Base-by-base conservation (phyloP, 2,329 filamentous ascomycete species). In the Chrysosporium keratinophilum region DNA sequence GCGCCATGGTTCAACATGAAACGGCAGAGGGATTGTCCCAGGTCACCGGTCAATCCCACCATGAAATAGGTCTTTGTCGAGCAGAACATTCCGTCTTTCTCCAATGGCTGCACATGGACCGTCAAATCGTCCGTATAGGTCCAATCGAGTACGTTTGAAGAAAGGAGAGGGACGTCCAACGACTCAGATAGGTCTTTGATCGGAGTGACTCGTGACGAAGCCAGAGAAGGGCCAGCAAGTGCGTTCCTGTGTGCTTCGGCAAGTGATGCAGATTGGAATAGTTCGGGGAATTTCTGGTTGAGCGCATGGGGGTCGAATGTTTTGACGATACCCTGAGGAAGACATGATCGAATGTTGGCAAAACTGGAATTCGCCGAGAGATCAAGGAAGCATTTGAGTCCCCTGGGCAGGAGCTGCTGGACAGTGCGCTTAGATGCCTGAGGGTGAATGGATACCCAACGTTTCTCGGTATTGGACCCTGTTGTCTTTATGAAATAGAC, bases 1-100 rank as follows among this genome's bases (percentile, higher is more conserved):
- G 64, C 66, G 4, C 67, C 67, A 47, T 59, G 54, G 2, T 41
- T 28, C 9, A 64, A 55, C 67, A 69, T 68, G 62, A 62, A 69
- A 14, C 59, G 47, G 44, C 56, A 59, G 20, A 68, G 35, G 2
- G 65, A 67, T 19, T 59, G 60, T 20, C 67, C 67, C 15, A 69
- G 52, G 7, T 61, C 57, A 17, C 67, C 65, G 33, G 59, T 60
- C 4, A 66, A 53, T 31, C 67, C 67, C n/a, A 65, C 57, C 12
- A 70, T 53, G 31, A 63, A 55, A 54, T 69, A 69, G 2, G 66
- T 66, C 47, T 63, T 65, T 12, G 64, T 12, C 14, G 39, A 15
- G 12, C 45, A 41, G 23, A 58, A 43, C 14, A 51, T 12, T 1
- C 17, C 6, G 33, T 3, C 2, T n/a, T 5, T 11, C n/a, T 49